Conservation (phyloP, 2,329 filamentous ascomycete species). For the Colletotrichum sp. region DNA sequence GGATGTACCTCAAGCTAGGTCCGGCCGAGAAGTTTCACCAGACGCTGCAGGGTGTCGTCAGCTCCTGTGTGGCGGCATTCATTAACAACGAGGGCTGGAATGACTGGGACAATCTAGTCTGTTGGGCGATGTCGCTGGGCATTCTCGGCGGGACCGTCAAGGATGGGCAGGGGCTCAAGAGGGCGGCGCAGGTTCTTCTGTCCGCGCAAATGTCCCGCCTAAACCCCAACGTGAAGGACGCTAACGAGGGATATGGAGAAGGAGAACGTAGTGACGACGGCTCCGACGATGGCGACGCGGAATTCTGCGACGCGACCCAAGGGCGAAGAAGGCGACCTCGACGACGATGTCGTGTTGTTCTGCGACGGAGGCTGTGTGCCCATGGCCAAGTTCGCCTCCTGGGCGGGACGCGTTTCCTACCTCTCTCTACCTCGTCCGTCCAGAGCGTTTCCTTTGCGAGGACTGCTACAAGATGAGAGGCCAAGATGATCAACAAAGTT, state of each 20-base stretch:
- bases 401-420: slow-evolving; percentile 16
- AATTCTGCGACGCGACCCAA: neutral
- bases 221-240: neutral
- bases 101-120: slow-evolving; percentile 22
- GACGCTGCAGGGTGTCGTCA: slow-evolving; percentile 23
- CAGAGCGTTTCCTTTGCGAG: slow-evolving; percentile 25
- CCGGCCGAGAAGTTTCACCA: slow-evolving; percentile 26
- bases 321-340: slow-evolving; percentile 17
- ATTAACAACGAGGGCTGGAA: slow-evolving; percentile 30
- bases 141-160: slow-evolving; percentile 21
- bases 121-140: slow-evolving; percentile 20
- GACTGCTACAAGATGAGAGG: slow-evolving; percentile 21
- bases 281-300: neutral
- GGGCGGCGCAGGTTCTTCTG: slow-evolving; percentile 24
- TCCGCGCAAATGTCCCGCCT: slow-evolving; percentile 30
- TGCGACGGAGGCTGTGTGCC: slow-evolving; percentile 22
- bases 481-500: slow-evolving; percentile 1
- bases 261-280: neutral
- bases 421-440: slow-evolving; percentile 24
- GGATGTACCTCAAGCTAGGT: slow-evolving; percentile 29
- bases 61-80: slow-evolving; percentile 23
- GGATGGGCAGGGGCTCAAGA: slow-evolving; percentile 15
- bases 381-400: neutral
- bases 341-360: neutral
- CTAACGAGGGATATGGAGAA: accelerated